Conservation (phyloP, 371 early-diverging fungal species). For the Syncephalastrum monosporum region DNA sequence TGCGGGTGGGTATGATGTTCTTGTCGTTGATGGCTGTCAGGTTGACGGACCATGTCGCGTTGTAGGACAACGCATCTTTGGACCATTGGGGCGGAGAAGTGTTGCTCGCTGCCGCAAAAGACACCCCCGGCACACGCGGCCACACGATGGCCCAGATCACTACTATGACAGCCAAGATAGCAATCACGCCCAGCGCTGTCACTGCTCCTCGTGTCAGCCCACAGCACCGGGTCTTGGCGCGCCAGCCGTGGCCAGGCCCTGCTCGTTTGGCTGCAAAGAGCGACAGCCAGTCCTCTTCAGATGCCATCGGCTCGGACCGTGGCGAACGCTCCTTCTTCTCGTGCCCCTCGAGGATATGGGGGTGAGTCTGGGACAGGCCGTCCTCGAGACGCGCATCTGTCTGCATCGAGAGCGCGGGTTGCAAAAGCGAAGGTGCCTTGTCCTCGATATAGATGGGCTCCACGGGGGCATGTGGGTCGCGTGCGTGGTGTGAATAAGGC, state of each 20-base stretch:
- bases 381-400: constrained; percentile 18
- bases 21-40: constrained; percentile 18
- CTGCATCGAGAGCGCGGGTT: constrained; percentile 27
- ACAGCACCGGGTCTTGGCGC: too few relatives aligned
- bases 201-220: too few relatives aligned
- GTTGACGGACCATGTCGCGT: constrained; percentile 21
- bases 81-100: constrained; percentile 15
- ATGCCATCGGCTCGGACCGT: too few relatives aligned
- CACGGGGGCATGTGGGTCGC: constrained; percentile 29
- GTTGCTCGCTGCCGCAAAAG: constrained; percentile 14
- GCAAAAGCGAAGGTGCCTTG: constrained; percentile 13
- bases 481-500: constrained; percentile 43
- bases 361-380: neutral
- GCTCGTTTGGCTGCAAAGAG: too few relatives aligned
- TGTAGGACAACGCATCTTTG: constrained; percentile 8
- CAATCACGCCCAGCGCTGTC: too few relatives aligned
- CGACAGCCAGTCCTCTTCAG: too few relatives aligned
- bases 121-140: constrained; percentile 33
- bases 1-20: constrained; percentile 29
- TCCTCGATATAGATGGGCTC: constrained; percentile 43
- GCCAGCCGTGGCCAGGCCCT: too few relatives aligned
- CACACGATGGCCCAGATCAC: constrained; percentile 44
- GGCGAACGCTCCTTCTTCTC: too few relatives aligned
- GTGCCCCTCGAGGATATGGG: too few relatives aligned
- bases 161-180: constrained; percentile 12